phyloP scores from a whole-genome alignment of 1,284 basidiomycete species.

The Dichomitus squalens region DNA sequence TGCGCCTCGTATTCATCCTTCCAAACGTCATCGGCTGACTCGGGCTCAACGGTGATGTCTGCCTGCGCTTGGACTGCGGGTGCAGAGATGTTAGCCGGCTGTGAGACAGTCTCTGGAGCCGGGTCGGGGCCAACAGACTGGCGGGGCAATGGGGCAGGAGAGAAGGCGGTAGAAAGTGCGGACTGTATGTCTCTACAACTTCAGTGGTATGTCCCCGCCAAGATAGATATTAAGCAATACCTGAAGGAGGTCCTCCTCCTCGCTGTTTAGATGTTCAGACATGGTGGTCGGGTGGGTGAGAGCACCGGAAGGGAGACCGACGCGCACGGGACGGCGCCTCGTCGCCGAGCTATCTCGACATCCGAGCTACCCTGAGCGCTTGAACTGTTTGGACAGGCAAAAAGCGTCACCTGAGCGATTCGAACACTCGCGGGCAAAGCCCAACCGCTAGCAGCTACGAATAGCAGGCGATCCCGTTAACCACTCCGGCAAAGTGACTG shows the following conservation, averaged over 20 bases:
- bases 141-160: conserved; percentile 25
- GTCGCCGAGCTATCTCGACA: neutral
- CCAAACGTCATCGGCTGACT: conserved; percentile 46
- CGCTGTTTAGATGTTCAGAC: conserved; percentile 31
- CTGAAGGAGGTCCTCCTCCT: conserved; percentile 36
- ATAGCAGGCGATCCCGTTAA: conserved; percentile 92
- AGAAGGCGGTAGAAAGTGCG: conserved; percentile 34
- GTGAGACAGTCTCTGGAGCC: conserved; percentile 13
- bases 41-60: conserved; percentile 14
- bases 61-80: conserved; percentile 1
- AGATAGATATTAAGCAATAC: conserved; percentile 13
- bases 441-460: conserved; percentile 33
- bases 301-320: neutral
- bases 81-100: conserved; percentile 17
- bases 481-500: conserved; percentile 89
- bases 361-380: conserved; percentile 1
- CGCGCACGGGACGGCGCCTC: conserved; percentile 3
- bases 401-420: conserved; percentile 84
- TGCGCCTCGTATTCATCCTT: conserved; percentile 71
- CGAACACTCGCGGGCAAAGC: conserved; percentile 82
- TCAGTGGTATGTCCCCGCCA: neutral
- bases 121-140: conserved; percentile 26
- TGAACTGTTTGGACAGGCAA: conserved; percentile 30
- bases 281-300: conserved; percentile 15
- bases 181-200: conserved; percentile 21